Evolutionary conservation across 495 filamentous ascomycete genomes (phyloP).

Genomic region (Niebla homalea): DNA sequence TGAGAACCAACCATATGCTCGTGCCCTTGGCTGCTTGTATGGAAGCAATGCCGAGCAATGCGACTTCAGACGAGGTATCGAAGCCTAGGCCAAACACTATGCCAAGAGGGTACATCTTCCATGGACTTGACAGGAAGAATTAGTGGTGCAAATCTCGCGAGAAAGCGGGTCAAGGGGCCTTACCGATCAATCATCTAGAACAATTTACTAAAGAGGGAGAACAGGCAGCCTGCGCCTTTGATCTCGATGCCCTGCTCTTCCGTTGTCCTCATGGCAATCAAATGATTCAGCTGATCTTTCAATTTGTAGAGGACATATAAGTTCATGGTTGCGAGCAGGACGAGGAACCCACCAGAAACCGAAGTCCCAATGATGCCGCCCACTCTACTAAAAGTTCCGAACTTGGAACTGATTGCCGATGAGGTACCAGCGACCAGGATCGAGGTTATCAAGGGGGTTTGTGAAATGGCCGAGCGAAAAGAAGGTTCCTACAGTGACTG

Average conservation of each 20-base stretch:
- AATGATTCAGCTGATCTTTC: slow-evolving; percentile 47
- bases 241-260: slow-evolving; percentile 50
- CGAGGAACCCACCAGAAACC: slow-evolving; percentile 68
- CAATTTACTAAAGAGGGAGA: slow-evolving; percentile 54
- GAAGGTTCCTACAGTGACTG: slow-evolving; percentile 90
- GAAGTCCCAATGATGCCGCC: slow-evolving; percentile 79
- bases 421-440: slow-evolving; percentile 83
- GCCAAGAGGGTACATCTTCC: slow-evolving; percentile 96
- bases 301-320: slow-evolving; percentile 71
- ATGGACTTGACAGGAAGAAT: slow-evolving; percentile 38
- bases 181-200: slow-evolving; percentile 72
- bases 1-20: slow-evolving; percentile 84
- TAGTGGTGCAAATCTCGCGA: slow-evolving; percentile 1
- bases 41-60: slow-evolving; percentile 76
- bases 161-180: neutral
- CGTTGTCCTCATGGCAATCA: slow-evolving; percentile 37
- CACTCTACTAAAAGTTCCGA: slow-evolving; percentile 67
- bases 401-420: slow-evolving; percentile 62
- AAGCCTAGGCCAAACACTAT: slow-evolving; percentile 89
- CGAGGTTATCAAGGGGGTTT: slow-evolving; percentile 81
- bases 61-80: slow-evolving; percentile 91
- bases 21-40: slow-evolving; percentile 76
- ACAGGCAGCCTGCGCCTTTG: slow-evolving; percentile 64
- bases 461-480: slow-evolving; percentile 91
- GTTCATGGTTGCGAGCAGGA: slow-evolving; percentile 75